A percentile compares a stretch with the other conserved stretches of the same genome.
Evolutionary conservation across 140 eudicot genomes (phyloP).

Genomic region (Erigeron philadelphicus): DNA sequence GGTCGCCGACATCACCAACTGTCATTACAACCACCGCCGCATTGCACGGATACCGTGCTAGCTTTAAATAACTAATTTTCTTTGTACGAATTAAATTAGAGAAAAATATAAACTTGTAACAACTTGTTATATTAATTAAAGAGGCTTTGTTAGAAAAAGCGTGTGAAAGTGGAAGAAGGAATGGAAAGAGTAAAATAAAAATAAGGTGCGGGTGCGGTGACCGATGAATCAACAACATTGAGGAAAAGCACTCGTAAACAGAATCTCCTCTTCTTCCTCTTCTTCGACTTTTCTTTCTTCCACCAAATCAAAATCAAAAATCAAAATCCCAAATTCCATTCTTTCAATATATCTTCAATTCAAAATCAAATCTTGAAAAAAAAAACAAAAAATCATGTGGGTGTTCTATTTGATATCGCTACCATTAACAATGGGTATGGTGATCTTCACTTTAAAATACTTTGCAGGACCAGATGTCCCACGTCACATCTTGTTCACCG

Average conservation of each 20-base stretch:
- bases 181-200: neutral
- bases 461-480: slow-evolving; percentile 86
- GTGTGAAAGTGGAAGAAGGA: slow-evolving; percentile 10
- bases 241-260: slow-evolving; percentile 23
- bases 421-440: slow-evolving; percentile 82
- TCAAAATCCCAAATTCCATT: slow-evolving; percentile 8
- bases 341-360: neutral
- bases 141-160: slow-evolving; percentile 9
- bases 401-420: slow-evolving; percentile 69
- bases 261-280: slow-evolving; percentile 20
- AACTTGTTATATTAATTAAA: no score
- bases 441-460: slow-evolving; percentile 56
- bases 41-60: no score
- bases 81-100: no score
- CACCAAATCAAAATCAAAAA: neutral
- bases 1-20: no score
- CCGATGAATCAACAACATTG: neutral
- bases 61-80: no score
- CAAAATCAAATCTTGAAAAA: neutral
- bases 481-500: slow-evolving; percentile 61
- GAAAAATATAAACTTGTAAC: no score
- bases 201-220: slow-evolving; percentile 9
- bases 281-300: slow-evolving; percentile 18
- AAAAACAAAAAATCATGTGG: slow-evolving; percentile 52
- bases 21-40: no score